A percentile compares a stretch with the other conserved stretches of the same genome.
phyloP scores from a whole-genome alignment of 2,329 filamentous ascomycete genomes.

The Geosmithia putterillii region DNA sequence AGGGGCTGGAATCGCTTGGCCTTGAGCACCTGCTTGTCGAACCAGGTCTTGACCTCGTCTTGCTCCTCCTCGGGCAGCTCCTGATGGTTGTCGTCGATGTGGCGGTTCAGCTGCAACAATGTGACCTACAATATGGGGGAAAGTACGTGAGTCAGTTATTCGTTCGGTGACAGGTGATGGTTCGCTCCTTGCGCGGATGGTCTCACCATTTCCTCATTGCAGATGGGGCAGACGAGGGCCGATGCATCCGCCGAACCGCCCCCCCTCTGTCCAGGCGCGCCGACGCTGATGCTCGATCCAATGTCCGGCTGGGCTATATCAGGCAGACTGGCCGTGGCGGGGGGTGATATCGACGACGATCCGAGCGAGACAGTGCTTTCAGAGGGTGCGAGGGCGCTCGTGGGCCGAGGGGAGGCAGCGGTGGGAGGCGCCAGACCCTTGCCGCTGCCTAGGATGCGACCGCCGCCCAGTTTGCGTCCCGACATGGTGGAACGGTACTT shows the following conservation, averaged over 20 bases:
- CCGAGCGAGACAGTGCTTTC: slow-evolving; percentile 68
- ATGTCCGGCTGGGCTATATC: slow-evolving; percentile 69
- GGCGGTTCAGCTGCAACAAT: slow-evolving; percentile 76
- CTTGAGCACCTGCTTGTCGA: slow-evolving; percentile 86
- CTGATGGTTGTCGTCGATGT: slow-evolving; percentile 79
- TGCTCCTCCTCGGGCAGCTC: slow-evolving; percentile 81
- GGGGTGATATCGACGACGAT: slow-evolving; percentile 57
- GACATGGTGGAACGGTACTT: slow-evolving; percentile 45
- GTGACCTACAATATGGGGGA: slow-evolving; percentile 52
- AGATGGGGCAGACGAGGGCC: slow-evolving; percentile 88
- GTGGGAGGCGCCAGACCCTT: slow-evolving; percentile 62
- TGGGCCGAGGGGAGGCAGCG: slow-evolving; percentile 25
- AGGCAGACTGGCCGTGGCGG: slow-evolving; percentile 41
- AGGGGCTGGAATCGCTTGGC: slow-evolving; percentile 89
- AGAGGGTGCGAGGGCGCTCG: slow-evolving; percentile 40
- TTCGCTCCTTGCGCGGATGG: slow-evolving; percentile 3
- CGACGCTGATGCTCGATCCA: slow-evolving; percentile 65
- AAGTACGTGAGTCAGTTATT: background rate
- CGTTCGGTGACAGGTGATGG: background rate
- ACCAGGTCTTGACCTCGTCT: slow-evolving; percentile 94
- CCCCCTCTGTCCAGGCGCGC: slow-evolving; percentile 38
- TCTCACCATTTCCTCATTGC: slow-evolving; percentile 88
- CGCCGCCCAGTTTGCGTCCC: slow-evolving; percentile 78
- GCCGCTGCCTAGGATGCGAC: slow-evolving; percentile 79
- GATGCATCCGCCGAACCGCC: slow-evolving; percentile 26